These are phyloP conservation scores for Paramecium primaurelia DNA, from an alignment of 73 alveolate genomes.

Conservation along the genomic window DNA sequence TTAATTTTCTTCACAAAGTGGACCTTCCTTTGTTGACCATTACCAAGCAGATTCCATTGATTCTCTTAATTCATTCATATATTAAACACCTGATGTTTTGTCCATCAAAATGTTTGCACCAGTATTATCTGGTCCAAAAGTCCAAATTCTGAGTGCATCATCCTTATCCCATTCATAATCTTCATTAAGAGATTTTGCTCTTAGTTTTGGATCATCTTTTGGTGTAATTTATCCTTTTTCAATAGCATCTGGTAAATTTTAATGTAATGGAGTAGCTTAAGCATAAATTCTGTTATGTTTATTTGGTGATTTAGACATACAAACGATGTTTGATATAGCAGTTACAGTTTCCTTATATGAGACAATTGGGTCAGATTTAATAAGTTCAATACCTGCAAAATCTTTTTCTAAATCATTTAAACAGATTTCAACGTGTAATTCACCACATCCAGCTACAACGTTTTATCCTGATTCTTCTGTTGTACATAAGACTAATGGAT, in stretches of 20 bases:
- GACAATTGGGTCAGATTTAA: conserved; percentile 83
- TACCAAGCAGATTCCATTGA: conserved; percentile 81
- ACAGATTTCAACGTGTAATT: conserved; percentile 90
- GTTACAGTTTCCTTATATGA: conserved; percentile 86
- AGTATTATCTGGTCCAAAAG: conserved; percentile 87
- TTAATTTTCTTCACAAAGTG: conserved; percentile 81
- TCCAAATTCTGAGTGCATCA: conserved; percentile 82
- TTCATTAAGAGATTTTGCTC: conserved; percentile 88
- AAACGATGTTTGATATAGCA: conserved; percentile 66
- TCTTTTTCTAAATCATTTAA: conserved; percentile 73
- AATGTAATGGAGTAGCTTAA: conserved; percentile 78
- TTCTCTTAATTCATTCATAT: conserved; percentile 81
- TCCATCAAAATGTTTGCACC: conserved; percentile 83
- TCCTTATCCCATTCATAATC: conserved; percentile 86
- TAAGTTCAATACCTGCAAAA: conserved; percentile 69
- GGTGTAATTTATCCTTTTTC: conserved; percentile 71
- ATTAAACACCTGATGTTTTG: conserved; percentile 62
- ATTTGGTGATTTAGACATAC: conserved; percentile 91
- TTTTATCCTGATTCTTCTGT: conserved; percentile 83
- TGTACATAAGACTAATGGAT: conserved; percentile 83
- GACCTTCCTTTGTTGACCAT: conserved; percentile 87
- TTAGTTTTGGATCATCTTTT: conserved; percentile 88
- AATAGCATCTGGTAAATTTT: conserved; percentile 76
- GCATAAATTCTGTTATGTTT: conserved; percentile 82
- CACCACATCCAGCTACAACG: conserved; percentile 91